A percentile compares a stretch with the other conserved stretches of the same genome.
Conservation (phyloP, 2,329 filamentous ascomycete genomes). For the Blastomyces gilchristii region DNA sequence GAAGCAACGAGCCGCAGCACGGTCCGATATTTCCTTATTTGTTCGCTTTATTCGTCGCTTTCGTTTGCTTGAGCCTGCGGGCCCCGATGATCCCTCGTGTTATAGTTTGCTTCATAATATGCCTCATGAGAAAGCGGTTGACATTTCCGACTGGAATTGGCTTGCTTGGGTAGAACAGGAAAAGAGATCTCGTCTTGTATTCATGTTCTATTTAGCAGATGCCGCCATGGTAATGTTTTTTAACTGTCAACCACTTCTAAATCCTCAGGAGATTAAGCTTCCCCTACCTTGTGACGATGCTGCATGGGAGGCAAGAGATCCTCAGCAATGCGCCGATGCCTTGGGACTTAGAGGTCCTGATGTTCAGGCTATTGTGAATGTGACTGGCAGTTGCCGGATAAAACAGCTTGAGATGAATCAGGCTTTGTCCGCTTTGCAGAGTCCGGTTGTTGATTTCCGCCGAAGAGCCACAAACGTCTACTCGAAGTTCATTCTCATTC, state of each 20-base stretch:
- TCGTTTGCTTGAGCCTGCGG: conserved; percentile 47
- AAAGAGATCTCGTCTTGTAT: conserved; percentile 54
- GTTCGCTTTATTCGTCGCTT: conserved; percentile 48
- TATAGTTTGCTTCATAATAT: conserved; percentile 54
- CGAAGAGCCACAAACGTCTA: conserved; percentile 59
- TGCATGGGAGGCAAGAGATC: conserved; percentile 57
- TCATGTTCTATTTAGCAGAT: conserved; percentile 55
- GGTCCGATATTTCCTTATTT: conserved; percentile 49
- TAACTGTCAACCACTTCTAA: conserved; percentile 54
- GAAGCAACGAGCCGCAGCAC: conserved; percentile 53
- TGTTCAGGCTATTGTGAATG: conserved; percentile 46
- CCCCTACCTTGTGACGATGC: conserved; percentile 65
- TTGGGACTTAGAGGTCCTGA: conserved; percentile 52
- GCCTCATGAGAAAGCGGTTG: conserved; percentile 37
- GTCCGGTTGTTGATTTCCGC: conserved; percentile 49
- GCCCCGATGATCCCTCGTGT: conserved; percentile 36
- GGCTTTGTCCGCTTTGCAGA: conserved; percentile 52
- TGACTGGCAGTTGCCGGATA: conserved; percentile 51
- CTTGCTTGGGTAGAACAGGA: conserved; percentile 60
- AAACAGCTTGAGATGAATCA: conserved; percentile 56
- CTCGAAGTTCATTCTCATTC: conserved; percentile 64
- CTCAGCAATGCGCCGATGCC: conserved; percentile 52
- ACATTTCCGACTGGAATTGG: conserved; percentile 53
- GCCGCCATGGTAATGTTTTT: conserved; percentile 60
- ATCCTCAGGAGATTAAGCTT: conserved; percentile 53